Evolutionary conservation across 1,284 basidiomycete genomes (phyloP).

Genomic region (Irpex sp.): DNA sequence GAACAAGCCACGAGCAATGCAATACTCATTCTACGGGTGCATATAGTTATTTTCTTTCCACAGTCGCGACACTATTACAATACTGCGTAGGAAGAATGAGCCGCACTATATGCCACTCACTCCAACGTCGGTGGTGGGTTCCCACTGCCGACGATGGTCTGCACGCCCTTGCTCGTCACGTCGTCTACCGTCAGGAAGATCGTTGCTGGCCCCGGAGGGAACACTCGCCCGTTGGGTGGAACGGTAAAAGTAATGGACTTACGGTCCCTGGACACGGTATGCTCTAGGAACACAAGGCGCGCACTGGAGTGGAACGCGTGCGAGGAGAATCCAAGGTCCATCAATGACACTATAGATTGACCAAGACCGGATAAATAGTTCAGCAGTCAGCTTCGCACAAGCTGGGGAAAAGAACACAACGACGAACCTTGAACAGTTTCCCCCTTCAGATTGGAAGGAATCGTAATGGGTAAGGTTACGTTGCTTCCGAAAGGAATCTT

Average conservation of each 20-base stretch:
- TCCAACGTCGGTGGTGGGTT: conserved; percentile 6
- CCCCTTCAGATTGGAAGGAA: conserved; percentile 24
- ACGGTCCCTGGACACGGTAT: conserved; percentile 27
- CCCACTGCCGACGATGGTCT: conserved; percentile 12
- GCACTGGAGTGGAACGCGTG: conserved; percentile 42
- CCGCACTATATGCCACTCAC: background rate
- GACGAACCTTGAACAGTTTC: conserved; percentile 22
- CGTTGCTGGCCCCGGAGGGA: conserved; percentile 46
- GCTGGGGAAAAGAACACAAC: background rate
- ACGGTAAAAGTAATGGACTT: conserved; percentile 36
- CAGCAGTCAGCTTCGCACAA: background rate
- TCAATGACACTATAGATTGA: conserved; percentile 34
- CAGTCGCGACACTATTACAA: too few species aligned
- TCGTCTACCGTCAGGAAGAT: conserved; percentile 36
- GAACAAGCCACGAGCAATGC: too few species aligned
- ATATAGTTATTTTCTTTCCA: too few species aligned
- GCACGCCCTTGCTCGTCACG: conserved; percentile 8
- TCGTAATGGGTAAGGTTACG: conserved; percentile 31
- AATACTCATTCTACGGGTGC: too few species aligned
- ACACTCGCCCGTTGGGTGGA: conserved; percentile 41
- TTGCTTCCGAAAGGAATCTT: conserved; percentile 35
- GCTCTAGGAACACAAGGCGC: conserved; percentile 42
- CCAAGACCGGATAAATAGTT: background rate
- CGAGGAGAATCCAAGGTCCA: conserved; percentile 44
- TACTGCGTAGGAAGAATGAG: too few species aligned